Conservation (phyloP, 495 filamentous ascomycete species). For the Tuber calosporum region DNA sequence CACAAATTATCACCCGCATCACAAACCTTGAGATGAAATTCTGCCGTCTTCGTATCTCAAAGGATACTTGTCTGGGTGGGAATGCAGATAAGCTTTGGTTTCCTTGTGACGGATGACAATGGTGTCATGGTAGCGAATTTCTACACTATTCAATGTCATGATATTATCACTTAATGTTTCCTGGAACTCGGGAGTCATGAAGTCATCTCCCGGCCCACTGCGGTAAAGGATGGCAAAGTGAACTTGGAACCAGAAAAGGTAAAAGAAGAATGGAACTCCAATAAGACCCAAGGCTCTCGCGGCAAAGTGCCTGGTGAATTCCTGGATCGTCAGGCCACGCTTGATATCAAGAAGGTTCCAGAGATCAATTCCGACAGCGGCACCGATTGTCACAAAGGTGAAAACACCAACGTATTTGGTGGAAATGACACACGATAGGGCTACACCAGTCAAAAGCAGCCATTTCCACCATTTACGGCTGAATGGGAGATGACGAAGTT, state of each 20-base stretch:
- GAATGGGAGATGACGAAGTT: conserved; percentile 82
- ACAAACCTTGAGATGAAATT: conserved; percentile 78
- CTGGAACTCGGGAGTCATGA: conserved; percentile 98
- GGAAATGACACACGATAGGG: conserved; percentile 92
- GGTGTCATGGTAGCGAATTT: conserved; percentile 80
- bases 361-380: conserved; percentile 84
- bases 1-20: conserved; percentile 17
- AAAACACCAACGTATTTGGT: conserved; percentile 97
- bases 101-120: conserved; percentile 92
- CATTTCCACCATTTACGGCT: conserved; percentile 99
- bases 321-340: conserved; percentile 64
- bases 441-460: conserved; percentile 88
- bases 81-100: conserved; percentile 91
- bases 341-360: conserved; percentile 91
- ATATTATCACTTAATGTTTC: conserved; percentile 90
- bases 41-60: conserved; percentile 94
- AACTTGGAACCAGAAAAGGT: conserved; percentile 99
- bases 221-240: conserved; percentile 84
- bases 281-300: conserved; percentile 79
- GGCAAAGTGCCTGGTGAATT: conserved; percentile 82
- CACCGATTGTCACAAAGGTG: conserved; percentile 93
- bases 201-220: conserved; percentile 93
- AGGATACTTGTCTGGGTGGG: conserved; percentile 81
- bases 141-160: conserved; percentile 76
- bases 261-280: conserved; percentile 89